A percentile compares a stretch with the other conserved stretches of the same genome.
phyloP scores from a whole-genome alignment of 108 stramenopile genomes.

The Chaetoceros muelleri region DNA sequence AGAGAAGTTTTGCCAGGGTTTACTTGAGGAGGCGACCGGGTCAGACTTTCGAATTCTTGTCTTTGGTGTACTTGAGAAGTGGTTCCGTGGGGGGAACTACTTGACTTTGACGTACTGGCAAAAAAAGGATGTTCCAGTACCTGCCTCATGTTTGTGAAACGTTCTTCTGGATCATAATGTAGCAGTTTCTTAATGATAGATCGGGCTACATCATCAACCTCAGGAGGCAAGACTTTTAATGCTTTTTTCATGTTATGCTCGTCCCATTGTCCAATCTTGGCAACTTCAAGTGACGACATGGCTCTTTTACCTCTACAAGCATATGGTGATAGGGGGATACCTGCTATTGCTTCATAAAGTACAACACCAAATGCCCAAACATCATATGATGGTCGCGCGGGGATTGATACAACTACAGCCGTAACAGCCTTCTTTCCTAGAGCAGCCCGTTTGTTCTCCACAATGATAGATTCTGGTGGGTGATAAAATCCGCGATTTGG shows the following conservation, averaged over 20 bases:
- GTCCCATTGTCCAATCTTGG: slow-evolving; percentile 78
- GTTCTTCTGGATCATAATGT: slow-evolving; percentile 57
- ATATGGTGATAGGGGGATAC: slow-evolving; percentile 63
- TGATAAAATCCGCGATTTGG: slow-evolving; percentile 83
- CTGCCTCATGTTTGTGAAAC: slow-evolving; percentile 46
- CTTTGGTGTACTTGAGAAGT: too few relatives aligned
- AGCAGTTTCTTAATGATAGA: slow-evolving; percentile 50
- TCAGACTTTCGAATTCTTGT: too few relatives aligned
- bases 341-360: slow-evolving; percentile 70
- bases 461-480: slow-evolving; percentile 66
- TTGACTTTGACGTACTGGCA: slow-evolving; percentile 12
- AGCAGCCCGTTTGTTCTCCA: slow-evolving; percentile 48
- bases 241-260: slow-evolving; percentile 61
- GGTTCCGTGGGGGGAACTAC: too few relatives aligned
- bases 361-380: slow-evolving; percentile 81
- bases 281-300: slow-evolving; percentile 56
- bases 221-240: slow-evolving; percentile 40
- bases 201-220: slow-evolving; percentile 26
- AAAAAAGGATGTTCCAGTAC: slow-evolving; percentile 78
- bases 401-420: slow-evolving; percentile 57
- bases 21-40: too few relatives aligned
- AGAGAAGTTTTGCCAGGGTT: too few relatives aligned
- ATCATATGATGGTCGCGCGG: slow-evolving; percentile 59
- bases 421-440: slow-evolving; percentile 48
- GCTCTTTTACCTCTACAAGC: slow-evolving; percentile 74